phyloP scores from a whole-genome alignment of 352 stramenopile species.

The Pythium folliculosum region DNA sequence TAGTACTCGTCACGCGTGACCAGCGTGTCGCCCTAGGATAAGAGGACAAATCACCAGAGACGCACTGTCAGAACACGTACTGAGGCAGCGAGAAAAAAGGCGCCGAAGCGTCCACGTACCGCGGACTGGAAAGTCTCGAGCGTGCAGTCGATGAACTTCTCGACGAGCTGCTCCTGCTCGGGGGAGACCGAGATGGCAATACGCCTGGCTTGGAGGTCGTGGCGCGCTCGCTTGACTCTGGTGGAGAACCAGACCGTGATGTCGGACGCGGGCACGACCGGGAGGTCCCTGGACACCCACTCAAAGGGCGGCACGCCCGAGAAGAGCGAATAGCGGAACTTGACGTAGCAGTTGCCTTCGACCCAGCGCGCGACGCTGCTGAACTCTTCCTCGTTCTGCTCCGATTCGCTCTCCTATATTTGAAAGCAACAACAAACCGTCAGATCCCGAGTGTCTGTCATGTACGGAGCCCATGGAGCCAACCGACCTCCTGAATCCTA shows the following conservation, averaged over 20 bases:
- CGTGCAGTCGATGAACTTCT: slow-evolving; percentile 33
- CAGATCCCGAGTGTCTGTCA: too few species aligned
- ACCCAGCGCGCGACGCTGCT: slow-evolving; percentile 16
- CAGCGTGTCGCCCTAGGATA: neutral
- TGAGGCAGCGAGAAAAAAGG: too few species aligned
- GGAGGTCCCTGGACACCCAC: slow-evolving; percentile 31
- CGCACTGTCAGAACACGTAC: too few species aligned
- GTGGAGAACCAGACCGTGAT: slow-evolving; percentile 36
- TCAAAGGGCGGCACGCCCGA: slow-evolving; percentile 45
- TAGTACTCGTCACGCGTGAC: slow-evolving; percentile 25
- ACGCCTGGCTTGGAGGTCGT: slow-evolving; percentile 25
- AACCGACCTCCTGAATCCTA: slow-evolving; percentile 2
- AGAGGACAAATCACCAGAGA: too few species aligned
- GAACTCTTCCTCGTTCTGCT: neutral
- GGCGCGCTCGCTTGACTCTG: slow-evolving; percentile 27
- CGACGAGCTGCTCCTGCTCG: slow-evolving; percentile 21
- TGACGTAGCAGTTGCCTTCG: slow-evolving; percentile 45
- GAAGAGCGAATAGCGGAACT: slow-evolving; percentile 52
- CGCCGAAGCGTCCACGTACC: slow-evolving; percentile 23
- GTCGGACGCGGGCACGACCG: slow-evolving; percentile 18
- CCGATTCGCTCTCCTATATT: neutral
- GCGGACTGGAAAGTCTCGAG: slow-evolving; percentile 23
- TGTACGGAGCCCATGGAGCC: neutral
- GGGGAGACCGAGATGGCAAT: slow-evolving; percentile 25
- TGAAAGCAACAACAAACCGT: neutral